Base-by-base conservation (phyloP, 306 rosid species). In the Malus orientalis region DNA sequence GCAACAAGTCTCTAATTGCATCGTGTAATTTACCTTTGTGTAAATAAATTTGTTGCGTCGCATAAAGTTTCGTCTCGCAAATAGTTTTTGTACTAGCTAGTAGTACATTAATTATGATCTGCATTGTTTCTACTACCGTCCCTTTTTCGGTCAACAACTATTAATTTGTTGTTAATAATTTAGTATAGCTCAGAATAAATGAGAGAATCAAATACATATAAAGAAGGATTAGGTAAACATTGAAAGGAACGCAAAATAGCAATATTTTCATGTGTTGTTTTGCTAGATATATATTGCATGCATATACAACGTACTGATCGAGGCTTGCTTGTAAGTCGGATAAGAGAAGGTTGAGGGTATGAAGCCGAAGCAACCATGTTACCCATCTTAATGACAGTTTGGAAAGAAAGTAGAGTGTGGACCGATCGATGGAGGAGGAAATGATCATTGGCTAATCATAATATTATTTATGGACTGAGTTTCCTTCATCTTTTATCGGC, bases 351-450 rank as follows among this genome's bases (percentile, higher is more conserved):
- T 40, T 19, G 25, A 64, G 38, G 74, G 75, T 74, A 68, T 70
- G 82, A 82, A 74, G 83, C 78, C 57, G 81, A 76, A 69, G 86
- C 36, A 84, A 84, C 85, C 93, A 90, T 85, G 97, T 93, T 96
- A 86, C 82, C 82, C 80, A 73, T 75, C 81, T 88, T 85, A 76
- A 86, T 75, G 88, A 76, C 86, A 73, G 85, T 83, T 90, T 87
- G 77, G 29, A 87, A 80, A 79, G 84, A 83, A 92, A 92, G 91
- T 81, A 87, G 88, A 78, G 88, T 80, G 81, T 78, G 70, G 80
- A 83, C 78, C 40, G 22, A 76, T 15, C 61, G 61, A 20, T 55
- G 61, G 60, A 55, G 66, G 74, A 86, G 84, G 79, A 83, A 79
- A 85, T 86, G 77, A 67, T 77, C 18, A 62, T 57, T 74, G 74